Percentiles rank a stretch among this genome's conserved stretches.
Conservation (phyloP, 169 alveolate species). For the Perkinsus chesapeaki region DNA sequence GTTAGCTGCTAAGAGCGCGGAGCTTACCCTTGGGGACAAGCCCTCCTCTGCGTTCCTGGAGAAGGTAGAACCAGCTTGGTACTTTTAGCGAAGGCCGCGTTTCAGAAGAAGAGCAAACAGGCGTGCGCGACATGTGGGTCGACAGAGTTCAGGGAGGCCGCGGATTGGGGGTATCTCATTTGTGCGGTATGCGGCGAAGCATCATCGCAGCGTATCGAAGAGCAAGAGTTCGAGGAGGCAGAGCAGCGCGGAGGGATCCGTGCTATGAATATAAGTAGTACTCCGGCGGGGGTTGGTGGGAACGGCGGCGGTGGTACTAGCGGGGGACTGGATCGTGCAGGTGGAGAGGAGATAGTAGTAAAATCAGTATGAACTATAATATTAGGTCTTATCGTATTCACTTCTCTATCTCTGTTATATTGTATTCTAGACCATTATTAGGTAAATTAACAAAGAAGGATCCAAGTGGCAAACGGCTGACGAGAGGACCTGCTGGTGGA, state of each 20-base stretch:
- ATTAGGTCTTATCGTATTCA: too few relatives aligned
- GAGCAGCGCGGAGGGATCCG: not conserved
- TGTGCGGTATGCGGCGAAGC: not conserved
- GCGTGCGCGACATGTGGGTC: not conserved
- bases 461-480: not conserved
- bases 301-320: too few relatives aligned
- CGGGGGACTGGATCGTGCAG: too few relatives aligned
- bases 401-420: not conserved
- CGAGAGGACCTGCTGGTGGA: not conserved
- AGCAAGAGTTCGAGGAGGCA: not conserved
- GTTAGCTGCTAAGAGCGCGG: not conserved
- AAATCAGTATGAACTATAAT: too few relatives aligned
- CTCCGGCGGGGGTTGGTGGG: too few relatives aligned
- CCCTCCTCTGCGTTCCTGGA: not conserved
- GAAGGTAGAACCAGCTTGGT: not conserved
- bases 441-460: not conserved
- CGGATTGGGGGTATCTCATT: not conserved
- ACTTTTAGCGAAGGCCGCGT: not conserved
- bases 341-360: too few relatives aligned
- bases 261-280: not conserved
- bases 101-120: conserved; percentile 1
- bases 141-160: not conserved
- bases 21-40: not conserved
- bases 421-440: not conserved
- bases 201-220: not conserved